These are phyloP conservation scores for Capronia epimyces DNA, from an alignment of 2,329 filamentous ascomycete species.

Conservation along the genomic window DNA sequence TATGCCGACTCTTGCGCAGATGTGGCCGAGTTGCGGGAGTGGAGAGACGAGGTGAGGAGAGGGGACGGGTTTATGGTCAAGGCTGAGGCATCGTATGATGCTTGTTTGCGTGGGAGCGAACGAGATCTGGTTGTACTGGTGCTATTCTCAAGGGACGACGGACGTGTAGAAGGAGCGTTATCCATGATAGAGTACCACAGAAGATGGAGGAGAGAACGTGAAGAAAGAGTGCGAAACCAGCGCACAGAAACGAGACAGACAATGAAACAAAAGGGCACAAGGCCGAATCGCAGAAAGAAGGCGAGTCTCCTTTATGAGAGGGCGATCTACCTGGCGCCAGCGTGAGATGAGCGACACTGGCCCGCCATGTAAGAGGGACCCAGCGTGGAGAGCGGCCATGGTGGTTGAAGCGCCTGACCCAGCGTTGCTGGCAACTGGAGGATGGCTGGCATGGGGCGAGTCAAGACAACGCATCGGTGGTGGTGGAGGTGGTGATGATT, in stretches of 20 bases:
- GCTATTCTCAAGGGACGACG: constrained; percentile 7
- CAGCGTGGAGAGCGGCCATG: not conserved
- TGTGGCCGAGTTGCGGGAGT: constrained; percentile 25
- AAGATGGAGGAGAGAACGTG: not conserved
- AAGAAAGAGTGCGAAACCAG: constrained; percentile 9
- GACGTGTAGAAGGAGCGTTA: constrained; percentile 4
- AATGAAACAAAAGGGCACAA: not conserved
- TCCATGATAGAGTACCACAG: constrained; percentile 9
- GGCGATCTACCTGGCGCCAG: not conserved
- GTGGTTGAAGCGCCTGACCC: not conserved
- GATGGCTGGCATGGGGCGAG: not conserved
- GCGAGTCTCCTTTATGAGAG: not conserved
- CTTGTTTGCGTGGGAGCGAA: constrained; percentile 14
- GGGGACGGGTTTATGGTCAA: constrained; percentile 16
- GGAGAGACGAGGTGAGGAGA: constrained; percentile 23
- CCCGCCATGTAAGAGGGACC: not conserved
- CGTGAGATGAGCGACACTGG: not conserved
- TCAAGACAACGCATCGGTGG: not conserved
- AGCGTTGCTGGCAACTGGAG: not conserved
- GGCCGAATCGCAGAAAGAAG: not conserved
- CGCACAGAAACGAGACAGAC: constrained; percentile 6
- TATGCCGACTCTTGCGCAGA: constrained; percentile 24
- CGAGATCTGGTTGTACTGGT: constrained; percentile 4
- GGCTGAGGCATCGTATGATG: constrained; percentile 16
- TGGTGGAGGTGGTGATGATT: too few relatives aligned